These are phyloP conservation scores for Magnusiomyces sp. DNA, from an alignment of 1,139 yeast species.

Conservation along the genomic window DNA sequence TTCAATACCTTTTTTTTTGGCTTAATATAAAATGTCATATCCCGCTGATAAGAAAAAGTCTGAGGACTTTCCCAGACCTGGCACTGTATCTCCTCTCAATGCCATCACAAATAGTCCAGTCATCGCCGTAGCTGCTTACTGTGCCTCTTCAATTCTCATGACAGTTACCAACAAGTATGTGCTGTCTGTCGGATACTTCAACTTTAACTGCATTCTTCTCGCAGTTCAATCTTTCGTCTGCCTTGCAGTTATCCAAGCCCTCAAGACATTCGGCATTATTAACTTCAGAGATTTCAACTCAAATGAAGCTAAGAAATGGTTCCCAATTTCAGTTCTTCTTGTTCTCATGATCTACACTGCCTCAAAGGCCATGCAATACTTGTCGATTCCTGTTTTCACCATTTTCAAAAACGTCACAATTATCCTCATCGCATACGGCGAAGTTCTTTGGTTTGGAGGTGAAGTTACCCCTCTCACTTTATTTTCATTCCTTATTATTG, in stretches of 20 bases:
- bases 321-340: conserved; percentile 82
- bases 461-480: conserved; percentile 83
- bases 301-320: conserved; percentile 85
- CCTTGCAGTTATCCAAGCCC: conserved; percentile 56
- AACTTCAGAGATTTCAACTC: conserved; percentile 78
- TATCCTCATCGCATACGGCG: conserved; percentile 95
- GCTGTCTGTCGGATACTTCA: conserved; percentile 71
- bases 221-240: conserved; percentile 61
- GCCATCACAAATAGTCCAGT: conserved; percentile 62
- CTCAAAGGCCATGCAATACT: conserved; percentile 85
- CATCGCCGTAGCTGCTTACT: conserved; percentile 76
- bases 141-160: conserved; percentile 90
- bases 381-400: conserved; percentile 92
- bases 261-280: conserved; percentile 68
- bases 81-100: background rate
- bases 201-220: conserved; percentile 82
- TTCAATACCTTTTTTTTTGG: too few species aligned
- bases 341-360: conserved; percentile 95
- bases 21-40: background rate
- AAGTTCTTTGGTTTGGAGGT: conserved; percentile 96
- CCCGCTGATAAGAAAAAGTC: conserved; percentile 12
- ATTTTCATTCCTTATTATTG: conserved; percentile 83
- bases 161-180: conserved; percentile 97
- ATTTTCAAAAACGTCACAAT: conserved; percentile 96
- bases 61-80: conserved; percentile 12